Evolutionary conservation across 768 basidiomycete genomes (phyloP), one percentile per base, ranked within the genome.

Genomic region (Termitomyces sp.): DNA sequence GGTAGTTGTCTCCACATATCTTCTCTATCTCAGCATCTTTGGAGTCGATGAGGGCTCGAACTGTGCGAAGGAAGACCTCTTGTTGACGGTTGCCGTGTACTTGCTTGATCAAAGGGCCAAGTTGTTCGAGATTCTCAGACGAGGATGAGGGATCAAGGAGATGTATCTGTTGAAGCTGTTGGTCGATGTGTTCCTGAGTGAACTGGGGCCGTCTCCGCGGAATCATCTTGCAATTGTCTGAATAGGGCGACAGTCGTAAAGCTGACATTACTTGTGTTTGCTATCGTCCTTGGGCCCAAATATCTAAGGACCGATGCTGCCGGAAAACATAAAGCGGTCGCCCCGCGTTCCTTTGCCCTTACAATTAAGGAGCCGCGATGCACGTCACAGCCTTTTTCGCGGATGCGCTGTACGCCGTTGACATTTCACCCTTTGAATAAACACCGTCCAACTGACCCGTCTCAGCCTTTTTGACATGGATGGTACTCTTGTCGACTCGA

Each of bases 11-110:
- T 57, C 87, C 84, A 74, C 97, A 98, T 70, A 98, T 94, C 59
- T 83, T 85, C 75, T 98, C 93, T 70, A 99, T 99, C 72, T 98
- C 96, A 60, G 83, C 80, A 70, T 99, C 97, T 75, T 98, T 97
- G 62, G 94, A 86, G 66, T 93, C 87, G 58, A 98, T 88, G 66
- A 98, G 89, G n/a, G 76, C 79, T 66, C 91, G 88, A 44, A 98
- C 77, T 45, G 87, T 90, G 53, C 89, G 84, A 56, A 98, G 81
- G 73, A 93, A 98, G 12, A 84, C 81, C 57, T 97, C 94, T 66
- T 97, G 94, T 64, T 92, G 90, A 53, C 89, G 79, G 69, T 85
- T 90, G 63, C 86, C 83, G 73, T 95, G 88, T 63, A 97, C 92
- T 63, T 94, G 91, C 71, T 93, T 94, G 71, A 98, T 93, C 36